Conservation (phyloP, 768 basidiomycete species). For the Rhodotorula kratochvilovae region DNA sequence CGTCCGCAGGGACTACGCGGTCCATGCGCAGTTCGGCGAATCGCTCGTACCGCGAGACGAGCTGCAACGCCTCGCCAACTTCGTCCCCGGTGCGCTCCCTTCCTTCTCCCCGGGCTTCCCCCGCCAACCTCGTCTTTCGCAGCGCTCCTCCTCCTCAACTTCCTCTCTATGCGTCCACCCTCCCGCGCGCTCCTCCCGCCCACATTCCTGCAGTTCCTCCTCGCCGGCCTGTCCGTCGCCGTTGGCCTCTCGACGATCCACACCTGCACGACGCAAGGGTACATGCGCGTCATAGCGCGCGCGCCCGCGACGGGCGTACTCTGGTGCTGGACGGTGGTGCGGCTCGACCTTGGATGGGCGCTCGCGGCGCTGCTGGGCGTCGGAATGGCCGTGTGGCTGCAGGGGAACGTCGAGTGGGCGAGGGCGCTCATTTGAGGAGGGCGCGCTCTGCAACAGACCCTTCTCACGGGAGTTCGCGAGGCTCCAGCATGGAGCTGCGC, state of each 20-base stretch:
- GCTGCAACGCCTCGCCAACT: conserved; percentile 18
- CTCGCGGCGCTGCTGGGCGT: conserved; percentile 14
- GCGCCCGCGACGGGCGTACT: conserved; percentile 24
- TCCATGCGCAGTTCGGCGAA: conserved; percentile 32
- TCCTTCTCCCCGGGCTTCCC: background rate
- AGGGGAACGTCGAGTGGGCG: background rate
- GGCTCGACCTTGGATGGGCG: conserved; percentile 29
- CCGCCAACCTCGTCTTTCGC: background rate
- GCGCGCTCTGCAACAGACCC: no score
- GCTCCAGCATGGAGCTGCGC: no score
- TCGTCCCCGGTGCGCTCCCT: conserved; percentile 26
- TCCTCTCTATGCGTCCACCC: conserved; percentile 14
- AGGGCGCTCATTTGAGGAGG: background rate
- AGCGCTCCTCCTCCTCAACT: conserved; percentile 35
- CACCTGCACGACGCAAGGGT: conserved; percentile 20
- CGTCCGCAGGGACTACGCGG: conserved; percentile 31
- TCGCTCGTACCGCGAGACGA: conserved; percentile 10
- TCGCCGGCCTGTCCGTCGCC: conserved; percentile 20
- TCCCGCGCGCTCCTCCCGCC: conserved; percentile 9
- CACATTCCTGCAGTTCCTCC: conserved; percentile 7
- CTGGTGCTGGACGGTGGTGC: conserved; percentile 38
- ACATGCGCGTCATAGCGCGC: conserved; percentile 29
- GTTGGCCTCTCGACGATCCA: conserved; percentile 26
- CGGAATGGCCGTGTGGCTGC: conserved; percentile 11
- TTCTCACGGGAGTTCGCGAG: no score